Base-by-base conservation (phyloP, 2,329 filamentous ascomycete genomes). In the Amauroascus niger region DNA sequence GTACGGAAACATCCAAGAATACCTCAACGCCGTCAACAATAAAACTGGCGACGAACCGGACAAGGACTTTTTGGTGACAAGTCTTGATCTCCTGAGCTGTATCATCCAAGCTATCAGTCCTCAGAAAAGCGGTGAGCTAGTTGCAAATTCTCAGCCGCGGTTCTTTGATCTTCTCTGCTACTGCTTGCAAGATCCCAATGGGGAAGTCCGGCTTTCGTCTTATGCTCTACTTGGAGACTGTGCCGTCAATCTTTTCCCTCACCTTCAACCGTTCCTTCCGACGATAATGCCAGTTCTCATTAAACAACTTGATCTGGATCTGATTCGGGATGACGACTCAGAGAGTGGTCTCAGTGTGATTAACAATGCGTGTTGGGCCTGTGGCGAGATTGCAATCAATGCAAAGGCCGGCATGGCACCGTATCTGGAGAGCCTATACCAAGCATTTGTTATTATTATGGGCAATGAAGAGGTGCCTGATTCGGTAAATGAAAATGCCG, bases 291-390 rank as follows among this genome's bases (percentile, higher is more conserved):
- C 73, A 0, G 82, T 91, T 47, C 74, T 96, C n/a, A 79, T 96
- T 59, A 81, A 83, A 62, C 90, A 97, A 67, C 80, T 98, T 26
- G 90, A 97, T 60, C 75, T 95, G 60, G 85, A 89, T 57, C 78
- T 77, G 53, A 79, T 89, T 49, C 71, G 82, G 16, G 86, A 90
- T 57, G 88, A 94, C 61, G 86, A 89, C 57, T 82, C 88, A 45
- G 88, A 95, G 59, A 86, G 81, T 16, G 84, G 83, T 13, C 96
- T 95, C 68, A 88, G 89, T 56, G 90, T 97, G 28, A 83, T 97
- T 56, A 98, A 97, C 78, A 98, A 98, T 66, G 91, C 93, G 20
- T 97, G 91, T 73, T 98, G 93, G 93, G 94, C 90, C 6, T 84
- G 83, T 22, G 93, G 93, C 40, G 93, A 98, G 73, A 93, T 97